Evolutionary conservation across 2,329 filamentous ascomycete genomes (phyloP), one percentile per base, ranked within the genome.

Genomic region (Fusarium austroafricanum): DNA sequence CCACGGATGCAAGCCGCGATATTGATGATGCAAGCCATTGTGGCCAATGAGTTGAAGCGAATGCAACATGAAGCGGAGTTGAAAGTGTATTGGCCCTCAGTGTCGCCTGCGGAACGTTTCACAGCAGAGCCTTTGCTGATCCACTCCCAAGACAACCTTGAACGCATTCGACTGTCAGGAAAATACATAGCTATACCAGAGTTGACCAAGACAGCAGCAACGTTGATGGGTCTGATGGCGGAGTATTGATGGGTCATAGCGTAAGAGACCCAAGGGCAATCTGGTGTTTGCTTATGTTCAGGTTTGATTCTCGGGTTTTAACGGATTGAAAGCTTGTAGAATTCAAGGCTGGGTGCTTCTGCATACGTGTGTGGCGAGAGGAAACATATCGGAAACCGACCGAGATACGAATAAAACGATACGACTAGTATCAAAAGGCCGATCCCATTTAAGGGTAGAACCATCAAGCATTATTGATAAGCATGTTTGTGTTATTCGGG

Each of bases 321-420:
- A 53, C 57, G 46, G 66, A 54, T 43, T 58, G 35, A 43, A n/a
- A 43, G 28, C 31, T 46, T 38, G 7, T 28, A 49, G 33, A 43
- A 31, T 44, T 29, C 18, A 42, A 39, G 21, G n/a, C 40, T 44
- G 39, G 14, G 20, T 54, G 33, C 23, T 39, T 21, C 37, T 52
- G 38, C 14, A 58, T 65, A 38, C 42, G 42, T 52, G 31, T 63
- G 66, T 70, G 61, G 66, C 66, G 38, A 67, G 40, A 50, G 38
- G 50, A 47, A 45, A 29, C 47, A 39, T 63, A 53, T 70, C 66
- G 66, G 66, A 70, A 70, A 70, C 23, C 66, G 66, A 37, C 66
- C 66, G 61, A 69, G 66, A 67, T 70, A 67, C 47, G 60, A 61
- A 66, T 62, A 31, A 31, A 52, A 49, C 43, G 39, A 61, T 18